Base-by-base conservation (phyloP, 129 eudicot species). In the Silybum marianum region DNA sequence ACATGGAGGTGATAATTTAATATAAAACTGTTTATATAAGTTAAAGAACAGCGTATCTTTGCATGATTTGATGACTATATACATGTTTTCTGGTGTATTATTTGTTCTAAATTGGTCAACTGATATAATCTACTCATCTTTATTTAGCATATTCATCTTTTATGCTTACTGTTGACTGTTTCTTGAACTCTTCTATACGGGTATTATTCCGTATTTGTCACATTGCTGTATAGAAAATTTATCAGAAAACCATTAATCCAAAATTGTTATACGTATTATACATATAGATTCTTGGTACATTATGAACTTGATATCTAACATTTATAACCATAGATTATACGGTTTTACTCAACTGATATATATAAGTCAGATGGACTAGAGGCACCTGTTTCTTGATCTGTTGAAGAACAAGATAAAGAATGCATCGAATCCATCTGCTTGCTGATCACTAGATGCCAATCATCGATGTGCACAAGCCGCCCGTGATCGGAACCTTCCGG, bases 361-460 rank as follows among this genome's bases (percentile, higher is more conserved):
- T 69, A 74, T 23, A 87, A 72, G 66, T 88, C 95, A 68, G 90
- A 78, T 1, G 88, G 82, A 66, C 78, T 74, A 58, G 79, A 79
- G 30, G 32, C 36, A 72, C 80, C 16, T 9, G 74, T 67, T 10
- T 82, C 88, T 10, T 80, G 77, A 40, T 76, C 81, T 21, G 87
- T 72, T 36, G 77, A 19, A 74, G 84, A 84, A 58, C 23, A 58
- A 48, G 84, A 26, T 67, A 44, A 34, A 2, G 75, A 32, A 36
- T 12, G 10, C 71, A 62, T 36, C 8, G 67, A 54, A 70, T 73
- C 85, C 76, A 82, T 80, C 42, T 69, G 67, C 85, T 81, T 90
- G 78, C 82, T 77, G n/a, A n/a, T n/a, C 77, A 84, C 69, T 22
- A 54, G 58, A 77, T 87, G 84, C 96, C 93, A 93, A 0, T 87